A percentile compares a stretch with the other conserved stretches of the same genome.
Evolutionary conservation across 208 protist genomes (phyloP).

Genomic region (Acanthamoeba divionensis): DNA sequence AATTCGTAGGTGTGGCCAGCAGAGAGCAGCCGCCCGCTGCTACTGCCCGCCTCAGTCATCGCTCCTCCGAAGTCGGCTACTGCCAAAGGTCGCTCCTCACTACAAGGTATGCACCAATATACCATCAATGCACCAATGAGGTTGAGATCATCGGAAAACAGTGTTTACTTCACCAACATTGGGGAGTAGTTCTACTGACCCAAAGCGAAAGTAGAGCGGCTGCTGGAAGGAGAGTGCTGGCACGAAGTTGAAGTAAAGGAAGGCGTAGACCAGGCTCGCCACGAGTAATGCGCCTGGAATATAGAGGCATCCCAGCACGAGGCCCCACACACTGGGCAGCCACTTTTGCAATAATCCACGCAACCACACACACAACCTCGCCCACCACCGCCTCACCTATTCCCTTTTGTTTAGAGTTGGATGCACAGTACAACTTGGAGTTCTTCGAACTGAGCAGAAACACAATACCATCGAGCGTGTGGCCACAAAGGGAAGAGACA

Average conservation of each 20-base stretch:
- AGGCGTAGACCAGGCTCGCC: background rate
- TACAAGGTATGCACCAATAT: background rate
- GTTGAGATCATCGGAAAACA: background rate
- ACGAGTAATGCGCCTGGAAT: background rate
- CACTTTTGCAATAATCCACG: too few species aligned
- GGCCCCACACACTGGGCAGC: background rate
- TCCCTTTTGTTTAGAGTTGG: too few species aligned
- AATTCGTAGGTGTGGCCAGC: conserved; percentile 20
- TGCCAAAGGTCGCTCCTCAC: background rate
- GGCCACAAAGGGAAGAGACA: too few species aligned
- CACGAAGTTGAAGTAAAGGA: conserved; percentile 39
- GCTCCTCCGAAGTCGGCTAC: background rate
- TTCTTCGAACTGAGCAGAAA: too few species aligned
- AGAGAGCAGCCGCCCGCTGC: background rate
- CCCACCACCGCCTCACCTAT: too few species aligned
- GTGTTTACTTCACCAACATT: background rate
- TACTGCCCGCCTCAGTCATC: background rate
- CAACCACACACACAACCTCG: too few species aligned
- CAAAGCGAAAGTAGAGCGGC: background rate
- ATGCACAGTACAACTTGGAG: too few species aligned
- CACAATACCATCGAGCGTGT: too few species aligned
- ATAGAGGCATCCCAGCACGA: background rate
- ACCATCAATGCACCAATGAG: background rate
- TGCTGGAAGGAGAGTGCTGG: background rate
- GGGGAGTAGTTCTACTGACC: too few species aligned